A percentile compares a stretch with the other conserved stretches of the same genome.
Conservation (phyloP, 495 filamentous ascomycete species). For the Friedmanniomyces simplex region DNA sequence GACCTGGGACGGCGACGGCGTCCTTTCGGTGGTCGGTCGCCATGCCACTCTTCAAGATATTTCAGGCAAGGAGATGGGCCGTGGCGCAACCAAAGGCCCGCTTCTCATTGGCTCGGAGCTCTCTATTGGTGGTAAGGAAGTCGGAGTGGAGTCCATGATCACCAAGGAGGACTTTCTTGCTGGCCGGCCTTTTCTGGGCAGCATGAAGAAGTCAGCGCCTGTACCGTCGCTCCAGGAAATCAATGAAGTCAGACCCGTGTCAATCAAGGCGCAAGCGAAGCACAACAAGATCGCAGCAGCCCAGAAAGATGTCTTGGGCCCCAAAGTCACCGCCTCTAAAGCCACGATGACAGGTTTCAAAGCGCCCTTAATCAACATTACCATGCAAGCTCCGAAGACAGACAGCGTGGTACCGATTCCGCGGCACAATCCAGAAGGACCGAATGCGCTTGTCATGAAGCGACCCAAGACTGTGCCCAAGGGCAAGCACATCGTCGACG, state of each 20-base stretch:
- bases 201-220: conserved; percentile 19
- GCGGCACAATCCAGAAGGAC: conserved; percentile 54
- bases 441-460: conserved; percentile 61
- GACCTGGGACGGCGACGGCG: conserved; percentile 78
- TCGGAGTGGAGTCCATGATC: conserved; percentile 61
- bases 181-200: conserved; percentile 41
- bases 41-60: conserved; percentile 54
- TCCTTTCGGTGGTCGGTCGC: conserved; percentile 48
- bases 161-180: conserved; percentile 53
- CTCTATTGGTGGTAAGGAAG: conserved; percentile 59
- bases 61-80: conserved; percentile 59
- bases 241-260: conserved; percentile 4
- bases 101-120: conserved; percentile 54
- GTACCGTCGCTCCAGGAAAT: conserved; percentile 8
- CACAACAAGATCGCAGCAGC: conserved; percentile 14
- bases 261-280: conserved; percentile 18
- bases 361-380: conserved; percentile 48
- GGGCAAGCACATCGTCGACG: conserved; percentile 64
- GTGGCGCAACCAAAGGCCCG: conserved; percentile 40
- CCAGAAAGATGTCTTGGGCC: conserved; percentile 19
- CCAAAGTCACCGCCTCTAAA: conserved; percentile 15
- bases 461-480: conserved; percentile 45
- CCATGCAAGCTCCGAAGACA: conserved; percentile 37
- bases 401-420: conserved; percentile 41
- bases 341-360: conserved; percentile 40